phyloP scores from a whole-genome alignment of 108 stramenopile genomes.

The Bacterosira constricta region DNA sequence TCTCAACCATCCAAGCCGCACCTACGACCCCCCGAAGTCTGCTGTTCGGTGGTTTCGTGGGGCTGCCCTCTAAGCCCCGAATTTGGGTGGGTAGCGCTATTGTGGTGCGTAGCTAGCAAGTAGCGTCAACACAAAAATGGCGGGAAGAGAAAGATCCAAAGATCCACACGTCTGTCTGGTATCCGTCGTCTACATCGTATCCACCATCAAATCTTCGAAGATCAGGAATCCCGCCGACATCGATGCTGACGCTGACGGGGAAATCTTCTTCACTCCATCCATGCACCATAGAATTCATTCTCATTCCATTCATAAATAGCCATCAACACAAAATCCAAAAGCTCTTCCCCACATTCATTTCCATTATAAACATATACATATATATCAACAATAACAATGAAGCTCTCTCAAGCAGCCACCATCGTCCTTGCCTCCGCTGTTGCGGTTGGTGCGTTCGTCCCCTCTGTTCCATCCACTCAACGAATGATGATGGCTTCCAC shows the following conservation, averaged over 20 bases:
- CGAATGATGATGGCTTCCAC: slow-evolving; percentile 2
- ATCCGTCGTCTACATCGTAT: not conserved
- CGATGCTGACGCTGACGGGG: not conserved
- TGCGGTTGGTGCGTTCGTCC: slow-evolving; percentile 17
- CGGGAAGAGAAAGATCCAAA: no score
- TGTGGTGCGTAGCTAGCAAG: no score
- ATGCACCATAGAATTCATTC: not conserved
- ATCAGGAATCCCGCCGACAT: slow-evolving; percentile 4
- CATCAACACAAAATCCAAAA: not conserved
- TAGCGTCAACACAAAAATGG: no score
- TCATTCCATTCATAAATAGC: slow-evolving; percentile 3
- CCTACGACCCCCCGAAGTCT: no score
- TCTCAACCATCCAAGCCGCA: no score
- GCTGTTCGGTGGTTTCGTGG: no score
- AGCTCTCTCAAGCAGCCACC: slow-evolving; percentile 60
- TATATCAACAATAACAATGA: slow-evolving; percentile 42
- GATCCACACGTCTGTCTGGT: no score
- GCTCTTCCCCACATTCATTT: no score
- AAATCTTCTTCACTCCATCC: slow-evolving; percentile 2
- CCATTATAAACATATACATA: not conserved
- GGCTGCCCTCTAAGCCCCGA: no score
- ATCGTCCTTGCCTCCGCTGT: slow-evolving; percentile 40
- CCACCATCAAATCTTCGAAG: slow-evolving; percentile 25
- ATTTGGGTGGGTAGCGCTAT: no score
- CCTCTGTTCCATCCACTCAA: slow-evolving; percentile 16